A percentile compares a stretch with the other conserved stretches of the same genome.
phyloP scores from a whole-genome alignment of 495 filamentous ascomycete genomes.

The Staphylotrichum tortipilum region DNA sequence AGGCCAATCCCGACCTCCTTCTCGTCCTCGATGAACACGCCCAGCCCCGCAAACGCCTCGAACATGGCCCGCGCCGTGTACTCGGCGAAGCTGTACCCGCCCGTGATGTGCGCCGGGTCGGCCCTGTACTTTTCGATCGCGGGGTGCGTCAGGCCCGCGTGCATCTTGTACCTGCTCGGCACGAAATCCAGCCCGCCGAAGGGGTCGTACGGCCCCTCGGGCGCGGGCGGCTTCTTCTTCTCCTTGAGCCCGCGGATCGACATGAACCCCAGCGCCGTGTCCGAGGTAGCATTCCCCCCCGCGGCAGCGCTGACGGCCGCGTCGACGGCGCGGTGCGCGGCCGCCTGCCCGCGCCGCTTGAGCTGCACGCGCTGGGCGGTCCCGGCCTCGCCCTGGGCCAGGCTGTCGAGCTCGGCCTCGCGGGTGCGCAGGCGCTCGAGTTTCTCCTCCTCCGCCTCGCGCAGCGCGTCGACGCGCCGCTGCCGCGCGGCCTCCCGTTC shows the following conservation, averaged over 20 bases:
- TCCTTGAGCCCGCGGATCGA: constrained; percentile 72
- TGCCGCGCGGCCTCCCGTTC: constrained; percentile 49
- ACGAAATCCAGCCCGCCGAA: constrained; percentile 66
- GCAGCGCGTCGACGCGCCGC: constrained; percentile 50
- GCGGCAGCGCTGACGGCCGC: background rate
- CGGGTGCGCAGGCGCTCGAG: constrained; percentile 41
- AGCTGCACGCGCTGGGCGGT: constrained; percentile 48
- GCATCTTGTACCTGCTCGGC: constrained; percentile 58
- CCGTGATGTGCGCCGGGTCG: constrained; percentile 47
- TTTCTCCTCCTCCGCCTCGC: constrained; percentile 47
- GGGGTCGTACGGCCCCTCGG: constrained; percentile 70
- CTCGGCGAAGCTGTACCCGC: constrained; percentile 73
- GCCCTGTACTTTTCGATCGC: constrained; percentile 42
- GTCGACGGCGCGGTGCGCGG: constrained; percentile 20
- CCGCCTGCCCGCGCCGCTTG: constrained; percentile 51
- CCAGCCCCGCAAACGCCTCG: constrained; percentile 85
- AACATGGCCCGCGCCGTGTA: constrained; percentile 72
- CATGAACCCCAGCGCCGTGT: constrained; percentile 41
- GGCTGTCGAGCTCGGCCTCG: constrained; percentile 42
- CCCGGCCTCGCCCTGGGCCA: constrained; percentile 40
- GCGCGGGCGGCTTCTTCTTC: constrained; percentile 28
- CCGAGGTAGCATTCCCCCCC: too few relatives aligned
- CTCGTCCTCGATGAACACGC: constrained; percentile 74
- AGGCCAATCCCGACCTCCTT: constrained; percentile 33
- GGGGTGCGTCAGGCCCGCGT: constrained; percentile 49